These are phyloP conservation scores for sweet orange (Citrus sinensis) DNA, from an alignment of 345 rosid genomes.

Conservation along the genomic window DVS_A1.0 CM039167.1:13277001-13277500, in stretches of 20 bases:
- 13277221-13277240: neutral
- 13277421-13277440: neutral
- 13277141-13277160: neutral
- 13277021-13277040: too few species aligned
- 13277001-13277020: constrained; percentile 2
- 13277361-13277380: too few species aligned
- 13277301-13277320: constrained; percentile 17
- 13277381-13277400: constrained; percentile 18
- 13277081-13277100: neutral
- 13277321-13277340: too few species aligned
- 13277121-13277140: too few species aligned
- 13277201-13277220: neutral
- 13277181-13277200: neutral
- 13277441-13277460: neutral
- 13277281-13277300: neutral
- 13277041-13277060: constrained; percentile 5
- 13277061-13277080: constrained; percentile 13
- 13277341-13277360: neutral
- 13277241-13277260: neutral
- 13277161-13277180: neutral
- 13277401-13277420: neutral
- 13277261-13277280: constrained; percentile 5
- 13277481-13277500: too few species aligned
- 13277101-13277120: neutral
- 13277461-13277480: too few species aligned